Conservation (phyloP, 805 yeast species). For the Kluyveromyces lactis region DNA sequence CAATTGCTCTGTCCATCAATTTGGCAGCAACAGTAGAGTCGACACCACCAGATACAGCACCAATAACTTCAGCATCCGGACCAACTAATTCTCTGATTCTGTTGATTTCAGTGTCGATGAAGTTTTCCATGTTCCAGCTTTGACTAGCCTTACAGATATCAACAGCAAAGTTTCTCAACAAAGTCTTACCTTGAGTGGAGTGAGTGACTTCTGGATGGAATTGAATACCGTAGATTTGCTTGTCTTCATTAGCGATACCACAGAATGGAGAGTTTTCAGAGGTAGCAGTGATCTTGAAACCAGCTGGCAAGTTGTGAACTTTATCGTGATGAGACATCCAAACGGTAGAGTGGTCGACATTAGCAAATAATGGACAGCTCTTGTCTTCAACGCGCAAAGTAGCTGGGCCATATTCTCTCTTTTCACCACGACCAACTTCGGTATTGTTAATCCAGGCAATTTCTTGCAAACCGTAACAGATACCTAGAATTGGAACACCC, state of each 20-base stretch:
- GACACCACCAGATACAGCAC: conserved; percentile 99
- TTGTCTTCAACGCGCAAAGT: conserved; percentile 67
- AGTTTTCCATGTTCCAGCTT: conserved; percentile 98
- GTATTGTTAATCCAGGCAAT: conserved; percentile 96
- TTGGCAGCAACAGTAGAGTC: conserved; percentile 99
- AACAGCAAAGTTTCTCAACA: conserved; percentile 89
- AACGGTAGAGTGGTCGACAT: conserved; percentile 88
- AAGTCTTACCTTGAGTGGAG: conserved; percentile 79
- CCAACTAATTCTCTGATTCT: conserved; percentile 90
- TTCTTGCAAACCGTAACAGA: conserved; percentile 99
- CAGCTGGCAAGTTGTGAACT: conserved; percentile 80
- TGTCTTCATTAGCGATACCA: conserved; percentile 71
- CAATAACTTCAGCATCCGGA: conserved; percentile 96
- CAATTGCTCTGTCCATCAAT: conserved; percentile 96
- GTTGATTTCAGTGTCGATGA: conserved; percentile 91
- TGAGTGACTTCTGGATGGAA: conserved; percentile 99
- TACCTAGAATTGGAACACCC: conserved; percentile 90
- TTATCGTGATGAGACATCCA: conserved; percentile 99
- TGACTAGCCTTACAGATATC: conserved; percentile 77
- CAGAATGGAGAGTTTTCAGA: conserved; percentile 94
- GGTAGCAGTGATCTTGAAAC: conserved; percentile 81
- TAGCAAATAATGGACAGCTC: conserved; percentile 67
- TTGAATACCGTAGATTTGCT: conserved; percentile 86
- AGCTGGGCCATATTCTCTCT: conserved; percentile 98
- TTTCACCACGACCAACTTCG: conserved; percentile 86